phyloP scores from a whole-genome alignment of 371 early-diverging fungal species.

The Dipsacomyces acuminosporus region DNA sequence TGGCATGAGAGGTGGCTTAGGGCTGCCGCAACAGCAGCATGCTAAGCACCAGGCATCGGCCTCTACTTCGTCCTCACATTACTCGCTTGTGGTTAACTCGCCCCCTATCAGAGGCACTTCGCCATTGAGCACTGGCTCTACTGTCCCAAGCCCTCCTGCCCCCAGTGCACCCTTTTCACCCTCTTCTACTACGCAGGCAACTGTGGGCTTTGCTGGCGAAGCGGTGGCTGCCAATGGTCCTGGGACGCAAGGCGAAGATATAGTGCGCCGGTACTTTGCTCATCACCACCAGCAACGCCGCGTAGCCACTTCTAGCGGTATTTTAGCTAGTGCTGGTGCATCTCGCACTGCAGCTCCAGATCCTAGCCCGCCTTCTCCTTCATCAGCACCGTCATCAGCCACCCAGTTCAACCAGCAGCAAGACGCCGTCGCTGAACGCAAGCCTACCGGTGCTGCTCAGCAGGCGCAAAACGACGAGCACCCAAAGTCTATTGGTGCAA shows the following conservation, averaged over 20 bases:
- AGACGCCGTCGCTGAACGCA: too few relatives aligned
- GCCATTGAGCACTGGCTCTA: background rate
- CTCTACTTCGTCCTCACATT: constrained; percentile 37
- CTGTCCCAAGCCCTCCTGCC: constrained; percentile 4
- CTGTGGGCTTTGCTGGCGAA: background rate
- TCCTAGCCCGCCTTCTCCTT: too few relatives aligned
- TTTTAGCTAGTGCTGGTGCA: too few relatives aligned
- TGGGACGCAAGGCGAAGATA: constrained; percentile 28
- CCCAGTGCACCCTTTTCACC: constrained; percentile 4
- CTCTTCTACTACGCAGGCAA: constrained; percentile 1
- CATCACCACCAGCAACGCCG: constrained; percentile 16
- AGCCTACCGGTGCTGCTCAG: too few relatives aligned
- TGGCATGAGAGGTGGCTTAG: constrained; percentile 18
- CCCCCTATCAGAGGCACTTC: constrained; percentile 21
- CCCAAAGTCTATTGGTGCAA: background rate
- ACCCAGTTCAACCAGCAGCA: too few relatives aligned
- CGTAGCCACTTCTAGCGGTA: too few relatives aligned
- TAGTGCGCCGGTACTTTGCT: constrained; percentile 43
- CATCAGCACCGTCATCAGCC: too few relatives aligned
- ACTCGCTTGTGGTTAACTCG: constrained; percentile 24
- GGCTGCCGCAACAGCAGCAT: constrained; percentile 7
- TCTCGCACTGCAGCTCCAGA: too few relatives aligned
- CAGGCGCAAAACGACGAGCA: too few relatives aligned
- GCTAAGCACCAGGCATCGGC: constrained; percentile 26
- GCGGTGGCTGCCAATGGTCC: background rate